Conservation (phyloP, 495 filamentous ascomycete genomes). For the Penicillium herquei region DNA sequence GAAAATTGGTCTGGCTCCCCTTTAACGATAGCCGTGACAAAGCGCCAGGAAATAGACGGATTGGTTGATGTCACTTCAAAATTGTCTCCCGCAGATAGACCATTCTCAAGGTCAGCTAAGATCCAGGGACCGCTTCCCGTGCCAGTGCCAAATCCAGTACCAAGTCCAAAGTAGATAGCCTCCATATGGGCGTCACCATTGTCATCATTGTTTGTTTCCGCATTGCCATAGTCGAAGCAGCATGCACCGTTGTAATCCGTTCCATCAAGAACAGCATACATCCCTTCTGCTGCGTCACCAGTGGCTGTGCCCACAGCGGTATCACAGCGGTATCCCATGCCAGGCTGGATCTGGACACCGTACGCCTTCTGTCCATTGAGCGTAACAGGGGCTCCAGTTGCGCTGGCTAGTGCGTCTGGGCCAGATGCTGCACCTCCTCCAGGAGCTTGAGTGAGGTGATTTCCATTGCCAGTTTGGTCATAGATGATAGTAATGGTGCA, state of each 20-base stretch:
- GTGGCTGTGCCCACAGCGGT: slow-evolving; percentile 46
- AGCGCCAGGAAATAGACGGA: slow-evolving; percentile 47
- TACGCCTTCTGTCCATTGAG: slow-evolving; percentile 58
- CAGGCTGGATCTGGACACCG: slow-evolving; percentile 54
- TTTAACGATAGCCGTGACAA: slow-evolving; percentile 53
- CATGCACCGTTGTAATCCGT: slow-evolving; percentile 56
- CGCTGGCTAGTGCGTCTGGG: slow-evolving; percentile 53
- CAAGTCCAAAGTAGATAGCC: slow-evolving; percentile 56
- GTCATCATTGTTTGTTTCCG: slow-evolving; percentile 52
- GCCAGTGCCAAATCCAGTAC: slow-evolving; percentile 41
- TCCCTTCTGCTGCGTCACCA: slow-evolving; percentile 52
- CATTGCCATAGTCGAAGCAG: slow-evolving; percentile 64
- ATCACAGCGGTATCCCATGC: slow-evolving; percentile 55
- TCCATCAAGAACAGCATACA: slow-evolving; percentile 59
- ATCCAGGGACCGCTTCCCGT: slow-evolving; percentile 56
- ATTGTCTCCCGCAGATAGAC: slow-evolving; percentile 51
- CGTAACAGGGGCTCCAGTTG: slow-evolving; percentile 53
- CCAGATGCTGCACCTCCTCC: slow-evolving; percentile 48
- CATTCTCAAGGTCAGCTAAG: slow-evolving; percentile 61
- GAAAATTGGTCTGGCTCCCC: slow-evolving; percentile 51
- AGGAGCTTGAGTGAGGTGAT: slow-evolving; percentile 58
- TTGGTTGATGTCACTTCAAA: slow-evolving; percentile 39
- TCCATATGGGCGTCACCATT: slow-evolving; percentile 61
- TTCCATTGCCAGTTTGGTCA: slow-evolving; percentile 55
- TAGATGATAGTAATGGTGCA: slow-evolving; percentile 59